phyloP scores from a whole-genome alignment of 2,329 filamentous ascomycete genomes.

The Phaeomoniella chlamydospora region DNA sequence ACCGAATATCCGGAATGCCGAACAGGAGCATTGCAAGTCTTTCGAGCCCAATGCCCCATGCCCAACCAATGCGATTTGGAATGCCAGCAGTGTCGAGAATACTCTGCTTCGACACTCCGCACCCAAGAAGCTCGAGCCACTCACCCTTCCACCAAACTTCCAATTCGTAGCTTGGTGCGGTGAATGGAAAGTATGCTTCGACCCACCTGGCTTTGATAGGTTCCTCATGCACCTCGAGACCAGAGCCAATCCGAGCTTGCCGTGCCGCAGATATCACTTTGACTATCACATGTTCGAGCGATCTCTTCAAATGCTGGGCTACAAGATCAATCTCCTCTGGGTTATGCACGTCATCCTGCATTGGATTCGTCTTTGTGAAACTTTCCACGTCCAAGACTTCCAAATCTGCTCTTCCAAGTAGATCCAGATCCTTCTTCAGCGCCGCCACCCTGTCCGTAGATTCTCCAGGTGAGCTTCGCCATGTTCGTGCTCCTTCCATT shows the following conservation, averaged over 20 bases:
- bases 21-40: conserved; percentile 96
- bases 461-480: conserved; percentile 47
- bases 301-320: conserved; percentile 72
- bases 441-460: conserved; percentile 10
- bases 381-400: neutral
- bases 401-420: conserved; percentile 23
- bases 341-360: conserved; percentile 59
- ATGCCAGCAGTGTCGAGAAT: conserved; percentile 66
- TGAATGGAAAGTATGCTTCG: conserved; percentile 96
- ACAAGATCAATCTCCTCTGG: conserved; percentile 69
- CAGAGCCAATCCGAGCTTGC: conserved; percentile 40
- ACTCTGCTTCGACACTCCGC: conserved; percentile 73
- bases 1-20: conserved; percentile 85
- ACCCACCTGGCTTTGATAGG: conserved; percentile 84
- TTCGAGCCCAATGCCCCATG: conserved; percentile 87
- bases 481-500: conserved; percentile 89
- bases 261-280: conserved; percentile 74
- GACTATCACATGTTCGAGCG: conserved; percentile 76
- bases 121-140: conserved; percentile 95
- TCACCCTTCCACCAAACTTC: conserved; percentile 90
- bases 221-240: conserved; percentile 41
- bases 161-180: conserved; percentile 86
- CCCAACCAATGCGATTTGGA: conserved; percentile 71
- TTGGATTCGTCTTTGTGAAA: conserved; percentile 56
- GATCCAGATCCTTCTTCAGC: conserved; percentile 32